Evolutionary conservation across 805 yeast genomes (phyloP), one percentile per base, ranked within the genome.

Genomic region (Monosporozyma siamensis): DNA sequence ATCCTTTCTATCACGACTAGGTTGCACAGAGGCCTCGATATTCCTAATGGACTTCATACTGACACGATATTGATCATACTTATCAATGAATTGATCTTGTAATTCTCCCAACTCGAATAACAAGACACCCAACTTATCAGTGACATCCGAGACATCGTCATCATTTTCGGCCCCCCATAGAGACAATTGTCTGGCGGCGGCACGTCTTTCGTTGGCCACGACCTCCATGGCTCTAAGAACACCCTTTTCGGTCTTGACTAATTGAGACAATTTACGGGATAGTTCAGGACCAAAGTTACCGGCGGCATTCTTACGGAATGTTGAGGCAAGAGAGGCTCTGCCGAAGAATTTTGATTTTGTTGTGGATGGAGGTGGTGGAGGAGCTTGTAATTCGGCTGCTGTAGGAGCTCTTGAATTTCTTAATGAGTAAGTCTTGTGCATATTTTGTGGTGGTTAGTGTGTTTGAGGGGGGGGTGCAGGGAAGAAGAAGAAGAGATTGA

Each of bases 141-240:
- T 90, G 51, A 90, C 88, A 67, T 90, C 97, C 48, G 92, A 80
- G 44, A 90, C 95, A 59, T 90, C 98, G 59, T 90, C 97, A 64
- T 90, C 97, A 63, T 89, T 88, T 63, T 83, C 94, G 66, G 85
- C 95, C 71, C 98, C 98, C 98, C 98, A 90, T 54, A 82, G 66
- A 27, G 97, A 88, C 65, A 90, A 77, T 73, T 90, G 97, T 74
- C 88, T 89, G 57, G 97, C 98, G 54, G 89, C 96, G 59, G 83
- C 89, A 65, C 89, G 81, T 66, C 97, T 80, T 74, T 92, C 97
- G 58, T 83, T 78, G 54, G 97, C 87, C 46, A 87, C 89, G 51
- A 86, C 74, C 72, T 92, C 97, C 59, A 92, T 75, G 48, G 95
- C 80, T 68, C 96, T 82, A 84, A 89, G 82, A 51, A 90, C 83